Evolutionary conservation across 2,329 filamentous ascomycete species (phyloP).

Genomic region (Sclerotinia spermophila): DNA sequence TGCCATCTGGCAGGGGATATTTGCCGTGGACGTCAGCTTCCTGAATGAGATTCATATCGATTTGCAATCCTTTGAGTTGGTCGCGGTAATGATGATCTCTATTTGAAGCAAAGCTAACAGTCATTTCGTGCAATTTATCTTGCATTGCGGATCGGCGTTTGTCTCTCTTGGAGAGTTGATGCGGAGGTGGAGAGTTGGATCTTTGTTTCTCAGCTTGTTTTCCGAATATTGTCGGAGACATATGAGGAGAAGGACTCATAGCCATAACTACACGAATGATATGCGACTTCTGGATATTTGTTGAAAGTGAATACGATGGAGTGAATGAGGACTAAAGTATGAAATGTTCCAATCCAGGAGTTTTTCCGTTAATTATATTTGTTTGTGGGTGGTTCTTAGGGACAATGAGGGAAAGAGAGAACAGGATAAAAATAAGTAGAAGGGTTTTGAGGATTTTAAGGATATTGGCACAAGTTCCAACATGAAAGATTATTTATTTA

Average conservation of each 20-base stretch:
- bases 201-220: conserved; percentile 31
- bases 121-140: conserved; percentile 73
- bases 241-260: conserved; percentile 35
- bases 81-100: conserved; percentile 82
- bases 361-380: background rate
- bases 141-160: conserved; percentile 80
- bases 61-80: conserved; percentile 86
- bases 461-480: background rate
- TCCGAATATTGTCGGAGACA: conserved; percentile 31
- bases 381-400: background rate
- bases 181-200: conserved; percentile 35
- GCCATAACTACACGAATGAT: conserved; percentile 23
- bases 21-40: conserved; percentile 77
- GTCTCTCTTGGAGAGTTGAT: conserved; percentile 71
- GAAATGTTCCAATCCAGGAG: background rate
- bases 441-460: conserved; percentile 5
- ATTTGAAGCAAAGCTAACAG: conserved; percentile 74
- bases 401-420: background rate
- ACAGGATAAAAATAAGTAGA: conserved; percentile 7
- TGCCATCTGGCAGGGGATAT: conserved; percentile 59
- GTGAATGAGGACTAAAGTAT: background rate
- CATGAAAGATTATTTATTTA: background rate
- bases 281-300: background rate
- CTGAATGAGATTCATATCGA: conserved; percentile 81
- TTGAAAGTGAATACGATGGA: background rate